phyloP scores from a whole-genome alignment of 1,139 yeast species.

The Geotrichum phurueaensis region DNA sequence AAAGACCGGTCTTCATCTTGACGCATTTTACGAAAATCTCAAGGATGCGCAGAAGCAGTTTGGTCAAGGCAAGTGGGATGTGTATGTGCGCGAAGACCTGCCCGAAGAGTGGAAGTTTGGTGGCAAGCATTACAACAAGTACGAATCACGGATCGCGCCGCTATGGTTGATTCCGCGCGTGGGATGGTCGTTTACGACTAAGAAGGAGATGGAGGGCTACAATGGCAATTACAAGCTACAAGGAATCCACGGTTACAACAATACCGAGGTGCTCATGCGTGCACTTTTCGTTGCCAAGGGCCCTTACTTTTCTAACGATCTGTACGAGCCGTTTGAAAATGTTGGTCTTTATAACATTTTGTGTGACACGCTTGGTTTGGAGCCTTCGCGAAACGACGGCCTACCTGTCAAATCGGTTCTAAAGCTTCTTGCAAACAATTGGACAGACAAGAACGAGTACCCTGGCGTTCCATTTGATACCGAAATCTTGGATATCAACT shows the following conservation, averaged over 20 bases:
- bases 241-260: slow-evolving; percentile 84
- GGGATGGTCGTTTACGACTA: slow-evolving; percentile 73
- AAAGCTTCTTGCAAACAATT: slow-evolving; percentile 30
- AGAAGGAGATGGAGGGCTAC: slow-evolving; percentile 41
- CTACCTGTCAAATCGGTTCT: slow-evolving; percentile 32
- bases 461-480: slow-evolving; percentile 52
- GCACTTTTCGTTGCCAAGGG: slow-evolving; percentile 77
- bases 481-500: slow-evolving; percentile 28
- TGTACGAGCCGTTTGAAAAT: slow-evolving; percentile 61
- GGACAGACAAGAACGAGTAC: slow-evolving; percentile 52
- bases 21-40: slow-evolving; percentile 39
- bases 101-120: slow-evolving; percentile 68
- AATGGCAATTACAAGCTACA: slow-evolving; percentile 49
- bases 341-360: slow-evolving; percentile 67
- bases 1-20: slow-evolving; percentile 32
- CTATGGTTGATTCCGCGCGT: slow-evolving; percentile 78
- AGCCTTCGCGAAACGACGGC: slow-evolving; percentile 60
- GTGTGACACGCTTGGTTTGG: slow-evolving; percentile 58
- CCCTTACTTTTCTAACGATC: slow-evolving; percentile 42
- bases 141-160: slow-evolving; percentile 66
- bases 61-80: slow-evolving; percentile 39
- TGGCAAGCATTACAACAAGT: slow-evolving; percentile 42
- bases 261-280: slow-evolving; percentile 71
- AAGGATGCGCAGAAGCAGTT: slow-evolving; percentile 25
- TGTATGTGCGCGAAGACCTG: slow-evolving; percentile 53